phyloP scores from a whole-genome alignment of 805 yeast species.

The Teunomyces stri region DNA sequence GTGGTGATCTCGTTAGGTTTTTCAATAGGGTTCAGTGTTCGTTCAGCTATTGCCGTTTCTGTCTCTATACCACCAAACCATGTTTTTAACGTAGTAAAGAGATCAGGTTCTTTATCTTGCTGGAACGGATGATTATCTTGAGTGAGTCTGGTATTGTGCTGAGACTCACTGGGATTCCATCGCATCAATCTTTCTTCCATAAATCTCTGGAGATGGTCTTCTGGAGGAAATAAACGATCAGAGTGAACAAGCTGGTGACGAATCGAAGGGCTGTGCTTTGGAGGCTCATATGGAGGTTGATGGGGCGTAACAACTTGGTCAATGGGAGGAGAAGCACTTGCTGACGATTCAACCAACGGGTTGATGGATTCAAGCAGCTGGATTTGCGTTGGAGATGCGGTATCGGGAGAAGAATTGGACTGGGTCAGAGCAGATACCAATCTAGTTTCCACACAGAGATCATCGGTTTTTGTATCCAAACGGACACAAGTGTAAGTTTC shows the following conservation, averaged over 20 bases:
- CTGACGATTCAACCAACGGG: not conserved
- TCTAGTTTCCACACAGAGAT: too few species aligned
- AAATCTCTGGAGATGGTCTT: conserved; percentile 20
- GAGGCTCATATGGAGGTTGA: conserved; percentile 19
- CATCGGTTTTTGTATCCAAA: too few species aligned
- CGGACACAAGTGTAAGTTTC: too few species aligned
- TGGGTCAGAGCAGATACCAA: too few species aligned
- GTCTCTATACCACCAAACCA: not conserved
- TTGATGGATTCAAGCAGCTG: not conserved
- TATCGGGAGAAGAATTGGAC: too few species aligned
- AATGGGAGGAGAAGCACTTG: not conserved
- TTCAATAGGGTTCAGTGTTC: not conserved
- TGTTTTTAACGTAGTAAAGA: not conserved
- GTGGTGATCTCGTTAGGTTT: not conserved
- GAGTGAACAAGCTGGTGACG: conserved; percentile 9
- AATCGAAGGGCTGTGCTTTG: conserved; percentile 1
- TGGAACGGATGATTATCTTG: conserved; percentile 34
- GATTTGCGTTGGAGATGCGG: not conserved
- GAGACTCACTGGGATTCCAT: conserved; percentile 34
- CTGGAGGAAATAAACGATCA: conserved; percentile 9
- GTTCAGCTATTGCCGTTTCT: not conserved
- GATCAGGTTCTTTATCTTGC: not conserved
- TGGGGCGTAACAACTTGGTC: conserved; percentile 15
- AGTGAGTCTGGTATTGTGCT: conserved; percentile 27
- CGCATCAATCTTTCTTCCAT: conserved; percentile 31